Conservation (phyloP, 75 land plant genomes). For the Sequoiadendron giganteum region DNA sequence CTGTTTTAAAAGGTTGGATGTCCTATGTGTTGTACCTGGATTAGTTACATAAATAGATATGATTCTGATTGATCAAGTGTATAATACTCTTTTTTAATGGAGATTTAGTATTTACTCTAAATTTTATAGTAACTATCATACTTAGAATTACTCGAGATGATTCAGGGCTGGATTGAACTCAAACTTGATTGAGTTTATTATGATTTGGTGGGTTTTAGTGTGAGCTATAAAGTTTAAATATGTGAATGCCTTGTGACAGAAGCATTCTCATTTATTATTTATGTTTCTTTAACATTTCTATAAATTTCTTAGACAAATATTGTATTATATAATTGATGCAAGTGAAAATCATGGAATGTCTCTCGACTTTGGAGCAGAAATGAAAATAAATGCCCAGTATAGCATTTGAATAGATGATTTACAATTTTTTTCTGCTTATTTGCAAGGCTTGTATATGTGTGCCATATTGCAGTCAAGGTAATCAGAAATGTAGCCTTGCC, state of each 20-base stretch:
- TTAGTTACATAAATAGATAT: no score
- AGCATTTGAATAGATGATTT: not conserved
- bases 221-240: not conserved
- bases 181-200: not conserved
- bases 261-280: no score
- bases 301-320: not conserved
- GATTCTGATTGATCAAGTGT: not conserved
- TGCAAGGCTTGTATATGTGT: not conserved
- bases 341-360: not conserved
- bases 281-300: not conserved
- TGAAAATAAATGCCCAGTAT: not conserved
- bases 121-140: not conserved
- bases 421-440: not conserved
- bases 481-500: not conserved
- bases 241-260: not conserved
- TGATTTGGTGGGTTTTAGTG: not conserved
- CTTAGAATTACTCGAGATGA: not conserved
- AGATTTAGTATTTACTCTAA: not conserved
- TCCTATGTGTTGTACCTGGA: no score
- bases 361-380: not conserved
- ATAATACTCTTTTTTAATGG: not conserved
- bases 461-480: not conserved
- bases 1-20: no score
- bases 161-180: not conserved
- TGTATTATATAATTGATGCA: not conserved